Conservation (phyloP, 768 basidiomycete species). For the Boletus edulis region DNA sequence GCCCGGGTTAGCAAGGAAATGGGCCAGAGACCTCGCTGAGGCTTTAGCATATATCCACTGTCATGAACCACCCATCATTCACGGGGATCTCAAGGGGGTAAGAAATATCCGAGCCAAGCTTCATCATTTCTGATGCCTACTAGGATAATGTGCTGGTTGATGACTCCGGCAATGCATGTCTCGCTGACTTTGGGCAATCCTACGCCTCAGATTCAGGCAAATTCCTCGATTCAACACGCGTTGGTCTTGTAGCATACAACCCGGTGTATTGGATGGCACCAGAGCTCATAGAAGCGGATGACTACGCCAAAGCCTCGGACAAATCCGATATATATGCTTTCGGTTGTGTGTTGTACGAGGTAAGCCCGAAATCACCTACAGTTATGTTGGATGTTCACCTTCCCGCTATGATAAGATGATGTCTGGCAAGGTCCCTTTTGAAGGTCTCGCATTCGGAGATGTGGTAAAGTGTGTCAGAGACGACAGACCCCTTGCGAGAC, state of each 20-base stretch:
- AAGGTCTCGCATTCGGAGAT: not conserved
- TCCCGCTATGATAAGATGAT: constrained; percentile 13
- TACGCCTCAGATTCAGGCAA: constrained; percentile 21
- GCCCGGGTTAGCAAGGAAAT: constrained; percentile 5
- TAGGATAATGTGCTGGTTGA: constrained; percentile 27
- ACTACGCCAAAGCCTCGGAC: constrained; percentile 4
- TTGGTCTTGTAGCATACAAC: constrained; percentile 9
- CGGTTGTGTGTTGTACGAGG: constrained; percentile 32
- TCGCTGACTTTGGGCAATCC: constrained; percentile 30
- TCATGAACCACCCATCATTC: constrained; percentile 31
- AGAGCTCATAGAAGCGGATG: constrained; percentile 14
- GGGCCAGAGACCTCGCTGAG: constrained; percentile 16
- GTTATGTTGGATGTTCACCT: not conserved
- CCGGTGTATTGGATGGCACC: constrained; percentile 29
- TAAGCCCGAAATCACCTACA: not conserved
- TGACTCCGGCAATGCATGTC: constrained; percentile 9
- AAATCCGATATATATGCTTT: constrained; percentile 27
- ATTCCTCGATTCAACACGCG: constrained; percentile 22
- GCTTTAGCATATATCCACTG: constrained; percentile 25
- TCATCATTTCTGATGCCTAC: not conserved
- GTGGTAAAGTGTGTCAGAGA: not conserved
- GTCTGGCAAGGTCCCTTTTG: constrained; percentile 17
- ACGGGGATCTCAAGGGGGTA: constrained; percentile 42
- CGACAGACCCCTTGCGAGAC: constrained; percentile 2
- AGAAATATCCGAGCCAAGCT: constrained; percentile 4